These are phyloP conservation scores for Trichoderma semiorbis DNA, from an alignment of 2,329 filamentous ascomycete species.

Conservation along the genomic window DNA sequence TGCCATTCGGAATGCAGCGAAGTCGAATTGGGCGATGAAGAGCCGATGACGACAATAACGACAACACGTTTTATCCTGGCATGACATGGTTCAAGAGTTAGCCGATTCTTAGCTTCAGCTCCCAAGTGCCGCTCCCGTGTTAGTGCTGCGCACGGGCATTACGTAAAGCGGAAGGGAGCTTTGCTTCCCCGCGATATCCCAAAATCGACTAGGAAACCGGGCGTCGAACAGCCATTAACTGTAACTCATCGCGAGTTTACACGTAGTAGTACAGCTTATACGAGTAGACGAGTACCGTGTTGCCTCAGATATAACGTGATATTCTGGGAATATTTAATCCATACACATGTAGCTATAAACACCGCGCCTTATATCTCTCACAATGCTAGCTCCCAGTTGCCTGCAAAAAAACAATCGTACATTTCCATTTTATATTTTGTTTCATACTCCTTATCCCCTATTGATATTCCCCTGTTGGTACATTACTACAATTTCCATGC, in stretches of 20 bases:
- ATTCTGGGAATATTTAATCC: neutral
- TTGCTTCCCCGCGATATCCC: neutral
- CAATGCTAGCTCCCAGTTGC: neutral
- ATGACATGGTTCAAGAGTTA: neutral
- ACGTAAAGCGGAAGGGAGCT: neutral
- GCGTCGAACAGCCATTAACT: neutral
- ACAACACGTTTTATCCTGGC: neutral
- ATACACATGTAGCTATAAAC: neutral
- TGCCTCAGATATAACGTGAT: neutral
- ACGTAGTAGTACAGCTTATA: neutral
- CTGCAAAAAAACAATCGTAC: slow-evolving; percentile 10
- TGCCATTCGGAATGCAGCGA: neutral
- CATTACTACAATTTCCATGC: slow-evolving; percentile 14
- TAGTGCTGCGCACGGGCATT: neutral
- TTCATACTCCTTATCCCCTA: slow-evolving; percentile 11
- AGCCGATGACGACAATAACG: slow-evolving; percentile 14
- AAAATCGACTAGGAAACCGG: neutral
- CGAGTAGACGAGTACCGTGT: neutral
- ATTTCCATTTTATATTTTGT: slow-evolving; percentile 17
- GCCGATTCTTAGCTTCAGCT: slow-evolving; percentile 5
- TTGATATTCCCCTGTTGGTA: slow-evolving; percentile 21
- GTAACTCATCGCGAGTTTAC: neutral
- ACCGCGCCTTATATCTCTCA: neutral
- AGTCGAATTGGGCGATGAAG: neutral
- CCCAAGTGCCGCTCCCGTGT: neutral